phyloP scores from a whole-genome alignment of 2,329 filamentous ascomycete genomes.

The Xylariaceae sp. region DNA sequence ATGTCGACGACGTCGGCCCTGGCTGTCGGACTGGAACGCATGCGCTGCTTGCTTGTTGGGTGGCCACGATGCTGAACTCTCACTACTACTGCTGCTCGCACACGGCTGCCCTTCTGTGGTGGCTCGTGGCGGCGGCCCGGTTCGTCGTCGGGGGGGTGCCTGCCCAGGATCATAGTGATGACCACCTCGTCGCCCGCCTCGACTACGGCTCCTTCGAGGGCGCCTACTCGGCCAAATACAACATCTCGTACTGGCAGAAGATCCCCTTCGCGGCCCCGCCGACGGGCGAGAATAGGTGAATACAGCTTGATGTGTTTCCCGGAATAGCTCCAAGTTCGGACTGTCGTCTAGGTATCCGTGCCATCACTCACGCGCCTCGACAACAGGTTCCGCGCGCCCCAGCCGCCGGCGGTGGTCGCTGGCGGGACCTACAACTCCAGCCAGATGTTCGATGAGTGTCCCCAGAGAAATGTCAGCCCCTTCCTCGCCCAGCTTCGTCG shows the following conservation, averaged over 20 bases:
- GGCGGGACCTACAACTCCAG: slow-evolving; percentile 47
- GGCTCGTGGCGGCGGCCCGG: slow-evolving; percentile 2
- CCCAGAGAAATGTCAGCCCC: slow-evolving; percentile 41
- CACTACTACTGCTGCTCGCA: slow-evolving; percentile 3
- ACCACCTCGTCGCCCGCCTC: slow-evolving; percentile 31
- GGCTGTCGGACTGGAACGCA: too few species aligned
- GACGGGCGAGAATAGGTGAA: slow-evolving; percentile 39
- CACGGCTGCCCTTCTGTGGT: slow-evolving; percentile 3
- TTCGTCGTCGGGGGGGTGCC: slow-evolving; percentile 1
- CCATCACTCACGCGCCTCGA: too few species aligned
- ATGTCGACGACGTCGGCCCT: too few species aligned
- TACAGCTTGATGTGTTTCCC: too few species aligned
- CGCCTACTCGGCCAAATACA: slow-evolving; percentile 41
- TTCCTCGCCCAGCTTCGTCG: neutral
- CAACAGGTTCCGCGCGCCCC: slow-evolving; percentile 51
- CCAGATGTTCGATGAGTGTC: slow-evolving; percentile 49
- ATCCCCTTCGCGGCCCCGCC: slow-evolving; percentile 56
- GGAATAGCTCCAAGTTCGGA: too few species aligned
- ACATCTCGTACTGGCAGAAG: slow-evolving; percentile 52
- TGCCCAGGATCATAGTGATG: slow-evolving; percentile 10
- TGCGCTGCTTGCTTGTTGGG: too few species aligned
- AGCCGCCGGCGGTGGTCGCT: slow-evolving; percentile 41
- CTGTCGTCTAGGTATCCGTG: too few species aligned
- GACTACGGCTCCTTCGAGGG: slow-evolving; percentile 47
- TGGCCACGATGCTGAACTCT: too few species aligned